Conservation (phyloP, 2,329 filamentous ascomycete genomes). For the Trichoderma sp. region DNA sequence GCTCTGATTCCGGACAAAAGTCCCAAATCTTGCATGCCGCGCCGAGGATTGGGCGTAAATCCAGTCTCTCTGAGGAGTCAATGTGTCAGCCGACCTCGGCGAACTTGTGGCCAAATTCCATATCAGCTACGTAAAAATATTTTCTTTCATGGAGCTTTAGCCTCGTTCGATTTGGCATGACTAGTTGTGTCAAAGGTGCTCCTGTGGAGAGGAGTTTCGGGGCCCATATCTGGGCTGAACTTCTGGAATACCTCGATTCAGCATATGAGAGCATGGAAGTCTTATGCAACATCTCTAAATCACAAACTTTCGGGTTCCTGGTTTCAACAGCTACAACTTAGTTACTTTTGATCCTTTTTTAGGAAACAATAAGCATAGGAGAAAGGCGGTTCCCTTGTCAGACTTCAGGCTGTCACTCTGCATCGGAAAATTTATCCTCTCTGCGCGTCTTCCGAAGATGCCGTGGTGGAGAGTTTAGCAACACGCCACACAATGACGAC, state of each 20-base stretch:
- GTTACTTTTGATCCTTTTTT: not conserved
- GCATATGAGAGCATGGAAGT: not conserved
- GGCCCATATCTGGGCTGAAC: not conserved
- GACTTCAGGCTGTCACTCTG: not conserved
- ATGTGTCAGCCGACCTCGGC: not conserved
- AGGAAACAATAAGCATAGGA: not conserved
- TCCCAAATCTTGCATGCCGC: not conserved
- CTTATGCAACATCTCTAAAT: not conserved
- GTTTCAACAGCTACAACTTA: not conserved
- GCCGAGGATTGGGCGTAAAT: not conserved
- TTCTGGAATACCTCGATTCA: not conserved
- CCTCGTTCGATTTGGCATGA: not conserved
- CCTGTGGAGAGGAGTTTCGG: not conserved
- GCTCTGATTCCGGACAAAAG: not conserved
- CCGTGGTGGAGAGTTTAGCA: not conserved
- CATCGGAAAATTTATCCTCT: not conserved
- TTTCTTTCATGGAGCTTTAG: not conserved
- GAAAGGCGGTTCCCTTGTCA: not conserved
- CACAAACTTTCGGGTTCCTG: not conserved
- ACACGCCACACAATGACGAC: not conserved
- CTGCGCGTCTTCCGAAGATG: not conserved
- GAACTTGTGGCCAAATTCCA: not conserved
- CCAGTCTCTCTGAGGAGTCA: not conserved
- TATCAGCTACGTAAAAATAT: constrained; percentile 1
- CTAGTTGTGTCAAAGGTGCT: not conserved